Conservation (phyloP, 192 early-diverging fungal genomes). For the Rhizophagus prolifer region DNA sequence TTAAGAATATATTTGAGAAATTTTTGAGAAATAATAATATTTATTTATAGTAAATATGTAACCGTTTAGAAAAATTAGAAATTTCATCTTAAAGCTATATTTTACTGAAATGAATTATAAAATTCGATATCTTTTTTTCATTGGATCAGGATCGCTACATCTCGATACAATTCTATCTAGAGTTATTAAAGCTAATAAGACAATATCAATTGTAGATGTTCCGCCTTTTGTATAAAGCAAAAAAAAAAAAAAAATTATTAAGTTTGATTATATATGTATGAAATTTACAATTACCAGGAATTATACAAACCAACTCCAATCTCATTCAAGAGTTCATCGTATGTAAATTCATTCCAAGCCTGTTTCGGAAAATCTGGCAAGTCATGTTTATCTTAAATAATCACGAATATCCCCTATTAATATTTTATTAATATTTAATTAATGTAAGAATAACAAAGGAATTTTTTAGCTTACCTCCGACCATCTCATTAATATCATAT, state of each 20-base stretch:
- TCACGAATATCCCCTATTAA: neutral
- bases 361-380: neutral
- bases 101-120: neutral
- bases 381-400: neutral
- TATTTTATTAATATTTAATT: neutral
- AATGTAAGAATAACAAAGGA: neutral
- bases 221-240: neutral
- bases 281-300: neutral
- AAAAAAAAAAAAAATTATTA: neutral
- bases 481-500: slow-evolving; percentile 8
- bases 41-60: no score
- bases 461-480: neutral
- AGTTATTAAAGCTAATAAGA: slow-evolving; percentile 3
- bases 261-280: neutral
- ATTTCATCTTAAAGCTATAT: neutral
- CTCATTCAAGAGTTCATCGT: slow-evolving; percentile 3
- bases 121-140: neutral
- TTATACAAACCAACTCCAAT: neutral
- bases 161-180: slow-evolving; percentile 3
- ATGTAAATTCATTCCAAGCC: neutral
- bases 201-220: neutral
- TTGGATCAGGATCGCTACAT: neutral
- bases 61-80: no score
- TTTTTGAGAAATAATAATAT: no score
- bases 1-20: no score